phyloP scores from a whole-genome alignment of 345 rosid species.

The Microcos paniculata region DNA sequence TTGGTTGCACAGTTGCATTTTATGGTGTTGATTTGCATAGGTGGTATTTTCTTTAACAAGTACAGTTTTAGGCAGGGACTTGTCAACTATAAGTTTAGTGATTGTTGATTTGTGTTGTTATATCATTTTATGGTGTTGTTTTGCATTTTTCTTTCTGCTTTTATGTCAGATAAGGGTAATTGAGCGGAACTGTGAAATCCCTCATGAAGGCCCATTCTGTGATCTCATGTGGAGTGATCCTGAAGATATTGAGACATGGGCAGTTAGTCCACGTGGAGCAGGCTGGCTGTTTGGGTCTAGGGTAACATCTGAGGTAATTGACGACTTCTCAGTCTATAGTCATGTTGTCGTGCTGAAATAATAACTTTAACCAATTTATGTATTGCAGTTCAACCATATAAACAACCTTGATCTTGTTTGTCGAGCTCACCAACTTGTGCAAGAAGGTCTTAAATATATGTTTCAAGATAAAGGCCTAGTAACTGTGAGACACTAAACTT shows the following conservation, averaged over 20 bases:
- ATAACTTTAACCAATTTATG: slow-evolving; percentile 15
- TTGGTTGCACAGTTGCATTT: background rate
- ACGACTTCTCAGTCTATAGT: background rate
- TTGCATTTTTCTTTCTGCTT: background rate
- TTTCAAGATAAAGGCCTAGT: slow-evolving; percentile 99
- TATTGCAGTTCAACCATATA: slow-evolving; percentile 85
- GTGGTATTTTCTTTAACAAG: slow-evolving; percentile 3
- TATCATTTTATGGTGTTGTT: slow-evolving; percentile 18
- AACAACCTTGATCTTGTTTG: slow-evolving; percentile 94
- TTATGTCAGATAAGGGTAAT: slow-evolving; percentile 78
- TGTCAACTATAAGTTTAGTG: background rate
- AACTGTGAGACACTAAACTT: slow-evolving; percentile 54
- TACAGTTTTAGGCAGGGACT: background rate
- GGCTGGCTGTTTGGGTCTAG: slow-evolving; percentile 99
- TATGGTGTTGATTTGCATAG: background rate
- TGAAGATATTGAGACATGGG: slow-evolving; percentile 99
- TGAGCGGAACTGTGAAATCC: slow-evolving; percentile 96
- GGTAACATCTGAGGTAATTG: slow-evolving; percentile 90
- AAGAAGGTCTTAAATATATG: slow-evolving; percentile 99
- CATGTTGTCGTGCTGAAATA: slow-evolving; percentile 4
- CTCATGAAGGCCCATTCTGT: slow-evolving; percentile 99
- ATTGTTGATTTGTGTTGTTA: background rate
- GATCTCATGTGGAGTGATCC: slow-evolving; percentile 99
- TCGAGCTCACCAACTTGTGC: slow-evolving; percentile 99
- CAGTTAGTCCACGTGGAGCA: slow-evolving; percentile 99